Evolutionary conservation across 495 filamentous ascomycete genomes (phyloP), one percentile per base, ranked within the genome.

Genomic region (Letharia columbiana): DNA sequence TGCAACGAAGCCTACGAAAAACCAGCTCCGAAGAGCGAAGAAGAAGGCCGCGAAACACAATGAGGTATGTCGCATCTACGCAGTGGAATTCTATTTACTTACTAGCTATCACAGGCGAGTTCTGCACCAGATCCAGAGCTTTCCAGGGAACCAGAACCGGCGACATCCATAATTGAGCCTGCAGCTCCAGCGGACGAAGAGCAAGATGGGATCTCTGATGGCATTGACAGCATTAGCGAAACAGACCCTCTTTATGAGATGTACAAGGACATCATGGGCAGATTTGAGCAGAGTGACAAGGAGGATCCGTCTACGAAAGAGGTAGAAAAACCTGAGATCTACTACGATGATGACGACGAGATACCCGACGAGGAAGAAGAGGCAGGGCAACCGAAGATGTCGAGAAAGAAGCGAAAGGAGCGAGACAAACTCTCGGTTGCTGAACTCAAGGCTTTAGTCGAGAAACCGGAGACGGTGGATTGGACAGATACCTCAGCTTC

Each of bases 401-500:
- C 91, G 35, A 98, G 96, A 77, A 96, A 96, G 81, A 91, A 92
- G 69, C 81, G 89, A 63, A 98, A 97, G 77, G 86, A 89, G 78
- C 76, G 89, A 71, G 93, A 88, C 78, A 96, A 95, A 77, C 82
- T 97, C 13, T 95, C 93, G 23, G 90, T 98, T 45, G 94, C 94
- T 47, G 91, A 97, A 75, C 83, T 98, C 58, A 98, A 98, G 76
- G 90, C 92, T 35, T 78, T 96, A 63, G 94, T 96, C 57, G 82
- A 83, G 70, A 94, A 92, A 70, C 94, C 94, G 12, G 94, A 98
- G 74, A 87, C 92, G 0, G 94, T 98, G 3, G 94, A 98, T 71
- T 97, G 93, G 94, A 95, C 93, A 54, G 94, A 98, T 73, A 89
- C 90, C 28, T 94, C 90, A n/a, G 91, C 93, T 4, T 82, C 88